A percentile compares a stretch with the other conserved stretches of the same genome.
phyloP scores from a whole-genome alignment of 2,329 filamentous ascomycete genomes.

The Mycosphaerella sp. region DNA sequence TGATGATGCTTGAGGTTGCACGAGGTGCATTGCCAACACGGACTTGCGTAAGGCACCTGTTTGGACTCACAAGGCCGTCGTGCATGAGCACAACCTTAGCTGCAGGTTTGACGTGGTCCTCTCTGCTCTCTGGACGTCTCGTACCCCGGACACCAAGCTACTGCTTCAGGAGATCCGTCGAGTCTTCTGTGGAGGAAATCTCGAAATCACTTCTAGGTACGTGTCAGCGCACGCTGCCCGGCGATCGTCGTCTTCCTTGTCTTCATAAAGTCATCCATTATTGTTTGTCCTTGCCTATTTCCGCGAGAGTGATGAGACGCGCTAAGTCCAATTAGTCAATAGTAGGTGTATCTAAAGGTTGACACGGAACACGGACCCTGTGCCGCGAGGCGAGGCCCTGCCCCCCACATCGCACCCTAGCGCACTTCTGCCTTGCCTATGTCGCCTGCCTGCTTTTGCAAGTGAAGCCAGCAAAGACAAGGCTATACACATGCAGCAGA shows the following conservation, averaged over 20 bases:
- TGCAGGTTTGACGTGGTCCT: constrained; percentile 10
- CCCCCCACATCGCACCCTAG: background rate
- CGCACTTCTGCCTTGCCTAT: background rate
- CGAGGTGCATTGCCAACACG: background rate
- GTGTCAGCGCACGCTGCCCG: background rate
- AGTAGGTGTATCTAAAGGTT: background rate
- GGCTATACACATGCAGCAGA: background rate
- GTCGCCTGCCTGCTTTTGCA: background rate
- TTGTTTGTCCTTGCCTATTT: background rate
- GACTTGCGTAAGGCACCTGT: constrained; percentile 22
- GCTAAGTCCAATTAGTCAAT: background rate
- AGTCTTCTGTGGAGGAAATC: constrained; percentile 16
- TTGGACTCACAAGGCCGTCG: constrained; percentile 9
- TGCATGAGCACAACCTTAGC: constrained; percentile 6
- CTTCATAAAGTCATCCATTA: no score
- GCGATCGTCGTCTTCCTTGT: no score
- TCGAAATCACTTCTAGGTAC: background rate
- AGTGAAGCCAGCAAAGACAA: background rate
- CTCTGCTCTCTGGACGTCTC: no score
- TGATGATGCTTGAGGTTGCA: constrained; percentile 8
- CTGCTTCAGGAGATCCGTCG: constrained; percentile 34
- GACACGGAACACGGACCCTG: background rate
- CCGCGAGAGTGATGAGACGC: background rate
- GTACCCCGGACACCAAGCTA: constrained; percentile 1
- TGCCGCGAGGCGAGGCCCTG: no score